phyloP scores from a whole-genome alignment of 805 yeast species.

The Saccharomycopsis sp. region DNA sequence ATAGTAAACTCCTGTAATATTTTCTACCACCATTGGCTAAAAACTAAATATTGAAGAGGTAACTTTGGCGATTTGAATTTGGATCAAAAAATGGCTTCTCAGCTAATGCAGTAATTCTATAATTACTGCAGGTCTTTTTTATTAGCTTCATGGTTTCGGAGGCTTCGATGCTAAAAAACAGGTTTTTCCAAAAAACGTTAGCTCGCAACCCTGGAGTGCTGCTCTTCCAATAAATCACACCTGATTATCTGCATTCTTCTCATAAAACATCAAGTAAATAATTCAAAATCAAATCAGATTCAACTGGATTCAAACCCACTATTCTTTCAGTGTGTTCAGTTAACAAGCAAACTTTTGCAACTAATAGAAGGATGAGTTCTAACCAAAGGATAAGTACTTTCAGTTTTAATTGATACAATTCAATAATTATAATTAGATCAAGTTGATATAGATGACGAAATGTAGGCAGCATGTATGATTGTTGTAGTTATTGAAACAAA shows the following conservation, averaged over 20 bases:
- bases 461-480: too few relatives aligned
- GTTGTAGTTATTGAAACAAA: too few relatives aligned
- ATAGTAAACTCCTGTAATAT: background rate
- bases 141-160: conserved; percentile 41
- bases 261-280: conserved; percentile 39
- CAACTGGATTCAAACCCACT: conserved; percentile 47
- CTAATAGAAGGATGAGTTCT: conserved; percentile 64
- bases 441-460: too few relatives aligned
- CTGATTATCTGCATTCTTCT: conserved; percentile 47
- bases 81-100: conserved; percentile 47
- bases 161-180: conserved; percentile 47
- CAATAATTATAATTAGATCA: too few relatives aligned
- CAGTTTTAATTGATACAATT: conserved; percentile 39
- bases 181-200: conserved; percentile 55
- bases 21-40: background rate
- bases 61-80: conserved; percentile 44
- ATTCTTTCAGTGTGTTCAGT: conserved; percentile 42
- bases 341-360: conserved; percentile 50
- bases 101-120: conserved; percentile 49
- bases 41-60: conserved; percentile 36
- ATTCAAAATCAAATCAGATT: conserved; percentile 41
- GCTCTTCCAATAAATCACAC: conserved; percentile 46
- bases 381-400: conserved; percentile 52
- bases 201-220: conserved; percentile 38
- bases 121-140: conserved; percentile 44